Evolutionary conservation across 441 rosid genomes (phyloP).

Genomic region (Corymbia citriodora): DNA sequence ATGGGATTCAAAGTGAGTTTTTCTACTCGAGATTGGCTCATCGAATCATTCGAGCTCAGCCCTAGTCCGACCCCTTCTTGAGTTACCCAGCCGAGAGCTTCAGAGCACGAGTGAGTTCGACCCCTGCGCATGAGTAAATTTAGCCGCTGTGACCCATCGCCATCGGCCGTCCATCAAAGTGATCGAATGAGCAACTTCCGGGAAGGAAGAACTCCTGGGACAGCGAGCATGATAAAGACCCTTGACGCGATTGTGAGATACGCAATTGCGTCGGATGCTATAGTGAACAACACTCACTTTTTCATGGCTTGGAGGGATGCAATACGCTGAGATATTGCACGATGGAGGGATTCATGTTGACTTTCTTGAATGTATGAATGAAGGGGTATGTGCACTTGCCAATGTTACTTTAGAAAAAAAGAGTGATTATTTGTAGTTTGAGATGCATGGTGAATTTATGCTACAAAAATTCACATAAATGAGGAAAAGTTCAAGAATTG

Average conservation of each 20-base stretch:
- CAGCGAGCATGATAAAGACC: neutral
- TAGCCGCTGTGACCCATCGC: neutral
- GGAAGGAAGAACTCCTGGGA: neutral
- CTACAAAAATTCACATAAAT: neutral
- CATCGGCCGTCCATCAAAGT: neutral
- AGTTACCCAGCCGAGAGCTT: neutral
- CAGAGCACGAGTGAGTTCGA: neutral
- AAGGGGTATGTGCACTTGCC: neutral
- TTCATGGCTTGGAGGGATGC: neutral
- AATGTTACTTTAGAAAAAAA: neutral
- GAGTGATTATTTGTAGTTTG: neutral
- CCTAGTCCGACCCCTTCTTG: neutral
- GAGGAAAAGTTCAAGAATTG: neutral
- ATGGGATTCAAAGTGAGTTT: neutral
- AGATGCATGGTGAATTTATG: neutral
- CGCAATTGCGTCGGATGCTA: neutral
- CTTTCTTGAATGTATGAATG: neutral
- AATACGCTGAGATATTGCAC: neutral
- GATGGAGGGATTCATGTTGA: neutral
- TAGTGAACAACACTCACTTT: neutral
- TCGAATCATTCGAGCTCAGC: neutral
- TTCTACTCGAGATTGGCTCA: neutral
- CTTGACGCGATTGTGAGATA: neutral
- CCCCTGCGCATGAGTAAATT: neutral
- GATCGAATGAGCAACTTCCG: neutral